A percentile compares a stretch with the other conserved stretches of the same genome.
Conservation (phyloP, 768 basidiomycete species). For the Psilocybe subaeruginosa region DNA sequence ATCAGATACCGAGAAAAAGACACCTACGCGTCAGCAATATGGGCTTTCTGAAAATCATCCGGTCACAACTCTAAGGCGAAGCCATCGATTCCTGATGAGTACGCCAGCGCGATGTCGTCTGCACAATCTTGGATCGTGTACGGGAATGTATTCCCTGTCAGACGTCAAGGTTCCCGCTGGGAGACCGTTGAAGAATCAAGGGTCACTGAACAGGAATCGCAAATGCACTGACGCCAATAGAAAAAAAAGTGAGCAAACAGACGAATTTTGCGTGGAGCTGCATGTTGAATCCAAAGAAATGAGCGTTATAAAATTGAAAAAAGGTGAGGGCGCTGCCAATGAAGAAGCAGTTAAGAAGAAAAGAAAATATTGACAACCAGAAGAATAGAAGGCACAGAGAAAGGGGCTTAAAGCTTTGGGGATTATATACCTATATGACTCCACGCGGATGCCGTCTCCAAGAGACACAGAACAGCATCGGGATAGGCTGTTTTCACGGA, state of each 20-base stretch:
- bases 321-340: background rate
- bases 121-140: conserved; percentile 52
- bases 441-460: too few relatives aligned
- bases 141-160: conserved; percentile 61
- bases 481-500: too few relatives aligned
- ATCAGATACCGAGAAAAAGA: background rate
- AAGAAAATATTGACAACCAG: too few relatives aligned
- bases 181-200: background rate
- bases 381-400: too few relatives aligned
- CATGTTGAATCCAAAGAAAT: background rate
- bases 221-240: conserved; percentile 17
- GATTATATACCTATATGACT: too few relatives aligned
- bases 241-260: conserved; percentile 16
- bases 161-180: too few relatives aligned
- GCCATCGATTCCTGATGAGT: conserved; percentile 64
- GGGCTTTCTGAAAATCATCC: conserved; percentile 63
- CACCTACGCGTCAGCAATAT: conserved; percentile 65
- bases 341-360: background rate
- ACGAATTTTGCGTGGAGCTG: background rate
- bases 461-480: background rate
- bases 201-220: conserved; percentile 23
- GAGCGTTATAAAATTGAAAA: background rate
- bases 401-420: too few relatives aligned
- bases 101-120: conserved; percentile 58
- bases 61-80: conserved; percentile 73